Percentiles rank a stretch among this genome's conserved stretches.
These are phyloP conservation scores for Boletus subluridellus DNA, from an alignment of 1,284 basidiomycete species.

Conservation along the genomic window DNA sequence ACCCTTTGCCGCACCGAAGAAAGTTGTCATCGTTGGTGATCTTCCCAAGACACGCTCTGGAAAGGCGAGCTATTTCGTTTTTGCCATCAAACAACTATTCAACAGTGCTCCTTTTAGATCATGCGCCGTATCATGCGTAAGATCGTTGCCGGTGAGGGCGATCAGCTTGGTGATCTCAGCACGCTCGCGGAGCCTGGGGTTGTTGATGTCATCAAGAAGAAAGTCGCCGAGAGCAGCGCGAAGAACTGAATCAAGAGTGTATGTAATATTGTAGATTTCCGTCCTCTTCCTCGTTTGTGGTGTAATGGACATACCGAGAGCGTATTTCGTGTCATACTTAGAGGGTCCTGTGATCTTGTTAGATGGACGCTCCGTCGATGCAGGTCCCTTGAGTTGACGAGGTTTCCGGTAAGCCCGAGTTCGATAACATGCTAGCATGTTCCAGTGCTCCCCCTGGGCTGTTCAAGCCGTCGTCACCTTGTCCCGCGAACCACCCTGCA, in stretches of 20 bases:
- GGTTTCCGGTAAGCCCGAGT: not conserved
- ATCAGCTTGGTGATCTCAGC: conserved; percentile 90
- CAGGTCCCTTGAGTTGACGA: not conserved
- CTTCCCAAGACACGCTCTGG: conserved; percentile 97
- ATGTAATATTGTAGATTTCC: not conserved
- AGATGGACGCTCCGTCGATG: not conserved
- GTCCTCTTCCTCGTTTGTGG: not conserved
- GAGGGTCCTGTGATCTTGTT: not conserved
- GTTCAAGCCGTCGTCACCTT: not conserved
- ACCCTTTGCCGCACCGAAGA: conserved; percentile 94
- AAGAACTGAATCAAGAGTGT: conserved; percentile 19
- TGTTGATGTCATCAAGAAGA: conserved; percentile 77
- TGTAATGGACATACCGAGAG: conserved; percentile 5
- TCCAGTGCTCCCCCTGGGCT: not conserved
- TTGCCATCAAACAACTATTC: not conserved
- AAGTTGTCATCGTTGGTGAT: conserved; percentile 81
- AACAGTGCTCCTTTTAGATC: conserved; percentile 47
- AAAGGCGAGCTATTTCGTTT: conserved; percentile 55
- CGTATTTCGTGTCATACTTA: not conserved
- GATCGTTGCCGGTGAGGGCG: conserved; percentile 89
- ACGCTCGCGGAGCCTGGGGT: conserved; percentile 85
- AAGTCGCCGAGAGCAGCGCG: conserved; percentile 48
- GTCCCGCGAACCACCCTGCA: no score
- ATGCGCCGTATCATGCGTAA: conserved; percentile 95
- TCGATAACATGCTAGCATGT: not conserved